Evolutionary conservation across 192 early-diverging fungal species (phyloP), one percentile per base, ranked within the genome.

Genomic region (Podila epigama): DNA sequence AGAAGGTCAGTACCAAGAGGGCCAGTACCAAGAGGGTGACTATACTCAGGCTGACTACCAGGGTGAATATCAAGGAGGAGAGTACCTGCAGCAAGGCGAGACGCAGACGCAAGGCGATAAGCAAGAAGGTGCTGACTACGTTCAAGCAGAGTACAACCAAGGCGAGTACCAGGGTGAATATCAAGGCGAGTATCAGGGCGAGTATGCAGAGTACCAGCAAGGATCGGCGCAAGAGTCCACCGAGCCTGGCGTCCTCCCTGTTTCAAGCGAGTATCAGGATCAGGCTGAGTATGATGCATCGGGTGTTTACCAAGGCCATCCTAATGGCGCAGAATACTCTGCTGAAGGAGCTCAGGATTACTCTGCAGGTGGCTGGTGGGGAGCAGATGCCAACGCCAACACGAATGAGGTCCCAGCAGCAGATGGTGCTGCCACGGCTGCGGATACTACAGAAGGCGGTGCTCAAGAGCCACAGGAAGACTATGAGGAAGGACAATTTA

Each of bases 271-370:
- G 83, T 42, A 79, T 63, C 53, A 85, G 61, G 36, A 64, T 61
- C 35, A 85, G 82, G 63, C 58, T 51, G 40, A 51, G 65, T 29
- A 62, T 51, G 28, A 42, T 57, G 41, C 73, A 70, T 25, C 83
- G 70, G 51, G 67, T 48, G 31, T 50, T 3, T 62, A 62, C 60
- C 44, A 62, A 20, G 60, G 60, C 42, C 60, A 62, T 12, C 60
- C 60, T 51, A 44, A 82, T 84, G 32, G 88, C 82, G 89, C 77
- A 83, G 53, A 81, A 70, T 58, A 84, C 79, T n/a, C 79, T 77
- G 16, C 81, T 81, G 71, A 82, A 67, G 40, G 80, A 66, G 51
- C 82, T 66, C 22, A 87, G 18, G 68, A 53, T 32, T 55, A 58
- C 18, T 58, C 60, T 31, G 61, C 65, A 29, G 79, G 70, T 72